Conservation (phyloP, 331 rosid genomes). For the Dryas integrifolia region DNA sequence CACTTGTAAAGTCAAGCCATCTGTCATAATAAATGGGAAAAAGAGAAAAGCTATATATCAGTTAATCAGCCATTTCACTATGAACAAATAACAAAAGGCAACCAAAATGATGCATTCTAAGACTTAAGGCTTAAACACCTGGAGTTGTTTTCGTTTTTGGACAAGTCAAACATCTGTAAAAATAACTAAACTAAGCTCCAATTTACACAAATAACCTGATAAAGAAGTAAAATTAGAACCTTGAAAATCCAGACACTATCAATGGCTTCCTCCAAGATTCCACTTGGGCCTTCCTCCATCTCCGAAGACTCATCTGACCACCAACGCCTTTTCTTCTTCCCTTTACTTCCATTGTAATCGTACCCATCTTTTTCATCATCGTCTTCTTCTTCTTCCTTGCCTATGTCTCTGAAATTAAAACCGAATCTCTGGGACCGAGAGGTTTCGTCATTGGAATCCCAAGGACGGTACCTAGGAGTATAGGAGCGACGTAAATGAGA, state of each 20-base stretch:
- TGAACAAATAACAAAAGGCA: not conserved
- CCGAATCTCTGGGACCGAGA: slow-evolving; percentile 48
- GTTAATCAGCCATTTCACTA: not conserved
- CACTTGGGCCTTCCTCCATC: slow-evolving; percentile 40
- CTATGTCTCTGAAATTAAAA: slow-evolving; percentile 34
- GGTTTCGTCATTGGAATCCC: slow-evolving; percentile 79
- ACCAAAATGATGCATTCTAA: not conserved
- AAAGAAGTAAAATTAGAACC: slow-evolving; percentile 37
- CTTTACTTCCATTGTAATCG: slow-evolving; percentile 19
- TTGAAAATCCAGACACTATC: slow-evolving; percentile 70
- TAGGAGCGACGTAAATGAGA: slow-evolving; percentile 36
- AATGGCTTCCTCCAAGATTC: slow-evolving; percentile 46
- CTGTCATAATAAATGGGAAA: not conserved
- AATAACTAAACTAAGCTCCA: not conserved
- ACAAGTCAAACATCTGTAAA: not conserved
- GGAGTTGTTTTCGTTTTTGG: not conserved
- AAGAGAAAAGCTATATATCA: not conserved
- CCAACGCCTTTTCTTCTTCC: slow-evolving; percentile 57
- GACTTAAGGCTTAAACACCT: not conserved
- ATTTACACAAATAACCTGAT: not conserved
- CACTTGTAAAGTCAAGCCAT: not conserved
- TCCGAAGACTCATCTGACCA: slow-evolving; percentile 63
- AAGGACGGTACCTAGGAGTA: slow-evolving; percentile 56
- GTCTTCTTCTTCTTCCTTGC: slow-evolving; percentile 10
- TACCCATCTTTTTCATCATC: slow-evolving; percentile 10